Conservation (phyloP, 352 stramenopile species). For the Phytophthora ramorum region DNA sequence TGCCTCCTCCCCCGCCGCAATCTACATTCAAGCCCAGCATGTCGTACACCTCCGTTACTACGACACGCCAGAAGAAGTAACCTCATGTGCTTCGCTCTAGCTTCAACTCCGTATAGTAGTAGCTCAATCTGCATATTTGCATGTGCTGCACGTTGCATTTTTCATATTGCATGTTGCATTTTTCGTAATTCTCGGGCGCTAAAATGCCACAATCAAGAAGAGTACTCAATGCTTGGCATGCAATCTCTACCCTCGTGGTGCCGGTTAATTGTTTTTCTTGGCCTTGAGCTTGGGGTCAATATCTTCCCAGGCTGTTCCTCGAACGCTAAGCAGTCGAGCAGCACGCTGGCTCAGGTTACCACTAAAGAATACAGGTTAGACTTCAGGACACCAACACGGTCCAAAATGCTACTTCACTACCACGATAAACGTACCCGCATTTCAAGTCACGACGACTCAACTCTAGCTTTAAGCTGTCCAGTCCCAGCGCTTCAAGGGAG, state of each 20-base stretch:
- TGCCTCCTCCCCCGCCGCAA: conserved; percentile 42
- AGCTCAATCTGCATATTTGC: conserved; percentile 31
- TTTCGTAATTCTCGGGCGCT: conserved; percentile 31
- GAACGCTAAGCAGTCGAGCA: conserved; percentile 91
- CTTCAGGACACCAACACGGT: neutral
- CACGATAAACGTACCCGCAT: conserved; percentile 85
- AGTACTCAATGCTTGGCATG: conserved; percentile 19
- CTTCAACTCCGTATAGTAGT: conserved; percentile 38
- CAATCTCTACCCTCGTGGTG: neutral
- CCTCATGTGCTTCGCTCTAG: conserved; percentile 7
- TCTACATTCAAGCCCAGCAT: conserved; percentile 83
- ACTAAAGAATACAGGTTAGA: conserved; percentile 40
- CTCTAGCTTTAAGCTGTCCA: conserved; percentile 93
- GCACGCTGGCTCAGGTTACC: conserved; percentile 93
- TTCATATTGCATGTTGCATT: conserved; percentile 23
- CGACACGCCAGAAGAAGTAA: conserved; percentile 70
- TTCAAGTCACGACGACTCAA: conserved; percentile 94
- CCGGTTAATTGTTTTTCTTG: conserved; percentile 41
- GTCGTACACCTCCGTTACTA: conserved; percentile 77
- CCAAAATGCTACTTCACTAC: neutral
- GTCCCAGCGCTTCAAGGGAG: conserved; percentile 87
- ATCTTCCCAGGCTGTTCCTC: conserved; percentile 91
- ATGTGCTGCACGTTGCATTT: conserved; percentile 21
- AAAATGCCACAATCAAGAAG: conserved; percentile 36
- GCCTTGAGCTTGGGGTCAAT: conserved; percentile 87